These are phyloP conservation scores for Pythium brassicae DNA, from an alignment of 352 stramenopile species.

Conservation along the genomic window DNA sequence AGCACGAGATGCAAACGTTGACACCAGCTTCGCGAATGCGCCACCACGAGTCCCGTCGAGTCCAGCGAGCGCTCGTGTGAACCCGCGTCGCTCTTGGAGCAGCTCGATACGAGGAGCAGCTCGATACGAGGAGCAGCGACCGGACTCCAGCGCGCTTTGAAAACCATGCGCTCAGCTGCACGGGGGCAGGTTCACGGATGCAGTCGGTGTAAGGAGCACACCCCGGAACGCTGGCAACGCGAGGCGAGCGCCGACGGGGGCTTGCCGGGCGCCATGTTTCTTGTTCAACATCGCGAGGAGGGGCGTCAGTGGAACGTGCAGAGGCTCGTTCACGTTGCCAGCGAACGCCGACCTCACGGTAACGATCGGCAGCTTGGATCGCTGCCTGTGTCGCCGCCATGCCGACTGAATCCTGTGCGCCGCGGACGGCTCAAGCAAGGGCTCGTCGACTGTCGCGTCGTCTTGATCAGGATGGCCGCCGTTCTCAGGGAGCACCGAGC, in stretches of 20 bases:
- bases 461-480: background rate
- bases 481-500: slow-evolving; percentile 5
- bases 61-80: too few species aligned
- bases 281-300: slow-evolving; percentile 9
- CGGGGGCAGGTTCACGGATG: slow-evolving; percentile 5
- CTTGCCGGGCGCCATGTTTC: background rate
- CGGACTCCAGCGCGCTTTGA: background rate
- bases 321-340: background rate
- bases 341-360: background rate
- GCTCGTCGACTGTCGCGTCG: background rate
- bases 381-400: slow-evolving; percentile 18
- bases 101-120: too few species aligned
- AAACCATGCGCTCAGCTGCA: slow-evolving; percentile 9
- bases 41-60: too few species aligned
- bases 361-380: background rate
- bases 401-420: slow-evolving; percentile 23
- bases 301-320: background rate
- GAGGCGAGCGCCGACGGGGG: background rate
- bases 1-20: too few species aligned
- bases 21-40: too few species aligned
- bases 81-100: too few species aligned
- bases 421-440: slow-evolving; percentile 2
- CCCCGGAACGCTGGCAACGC: background rate
- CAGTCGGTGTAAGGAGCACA: slow-evolving; percentile 2
- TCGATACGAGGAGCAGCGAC: too few species aligned